A percentile compares a stretch with the other conserved stretches of the same genome.
phyloP scores from a whole-genome alignment of 2,329 filamentous ascomycete genomes.

The Pseudogymnoascus sp. region DNA sequence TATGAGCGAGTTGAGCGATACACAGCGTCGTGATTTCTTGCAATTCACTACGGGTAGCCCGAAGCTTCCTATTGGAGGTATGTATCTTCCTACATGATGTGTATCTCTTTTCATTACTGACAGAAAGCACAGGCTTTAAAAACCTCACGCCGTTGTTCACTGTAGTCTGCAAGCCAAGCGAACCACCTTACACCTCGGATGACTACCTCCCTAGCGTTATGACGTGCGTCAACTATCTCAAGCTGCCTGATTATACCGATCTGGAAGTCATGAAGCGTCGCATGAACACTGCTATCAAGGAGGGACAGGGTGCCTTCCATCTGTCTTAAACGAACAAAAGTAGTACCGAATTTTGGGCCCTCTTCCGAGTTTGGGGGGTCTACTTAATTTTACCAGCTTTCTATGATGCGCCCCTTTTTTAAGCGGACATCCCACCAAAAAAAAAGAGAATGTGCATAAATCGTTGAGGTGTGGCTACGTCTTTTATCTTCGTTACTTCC shows the following conservation, averaged over 20 bases:
- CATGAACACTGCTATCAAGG: conserved; percentile 78
- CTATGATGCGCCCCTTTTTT: neutral
- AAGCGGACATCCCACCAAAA: neutral
- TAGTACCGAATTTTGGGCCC: conserved; percentile 11
- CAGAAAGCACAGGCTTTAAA: conserved; percentile 68
- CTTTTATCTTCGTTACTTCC: neutral
- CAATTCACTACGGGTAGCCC: conserved; percentile 98
- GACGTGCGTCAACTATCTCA: conserved; percentile 99
- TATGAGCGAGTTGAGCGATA: conserved; percentile 76
- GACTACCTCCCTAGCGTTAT: conserved; percentile 99
- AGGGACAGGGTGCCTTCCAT: conserved; percentile 97
- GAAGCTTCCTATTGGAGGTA: conserved; percentile 96
- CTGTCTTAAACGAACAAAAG: conserved; percentile 55
- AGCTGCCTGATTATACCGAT: conserved; percentile 86
- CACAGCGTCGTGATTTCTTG: conserved; percentile 83
- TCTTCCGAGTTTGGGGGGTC: neutral
- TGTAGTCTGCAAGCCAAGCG: conserved; percentile 97
- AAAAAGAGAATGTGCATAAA: neutral
- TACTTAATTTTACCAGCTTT: neutral
- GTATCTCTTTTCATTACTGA: conserved; percentile 28
- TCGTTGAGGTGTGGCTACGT: conserved; percentile 16
- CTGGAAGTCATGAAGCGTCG: conserved; percentile 70
- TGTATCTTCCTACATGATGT: conserved; percentile 29
- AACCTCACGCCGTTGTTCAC: conserved; percentile 97
- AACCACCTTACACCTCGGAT: conserved; percentile 85